Percentiles rank a stretch among this genome's conserved stretches.
Evolutionary conservation across 331 rosid species (phyloP).

Genomic region (Arachis monticola): DNA sequence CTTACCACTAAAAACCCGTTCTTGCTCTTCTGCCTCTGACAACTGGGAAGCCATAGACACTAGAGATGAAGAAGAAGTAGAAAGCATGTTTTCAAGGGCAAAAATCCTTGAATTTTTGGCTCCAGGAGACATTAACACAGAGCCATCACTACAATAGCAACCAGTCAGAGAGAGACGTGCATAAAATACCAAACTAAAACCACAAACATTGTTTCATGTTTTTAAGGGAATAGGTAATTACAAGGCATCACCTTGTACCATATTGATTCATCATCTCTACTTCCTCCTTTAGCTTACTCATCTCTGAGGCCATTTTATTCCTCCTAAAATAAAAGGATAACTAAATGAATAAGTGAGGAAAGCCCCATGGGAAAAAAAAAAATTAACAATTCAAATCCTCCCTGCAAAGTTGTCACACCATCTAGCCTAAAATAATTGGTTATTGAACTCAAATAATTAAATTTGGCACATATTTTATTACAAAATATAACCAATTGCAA

Average conservation of each 20-base stretch:
- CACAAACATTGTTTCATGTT: slow-evolving; percentile 1
- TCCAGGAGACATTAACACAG: slow-evolving; percentile 73
- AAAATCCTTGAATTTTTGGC: slow-evolving; percentile 83
- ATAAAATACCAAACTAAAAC: slow-evolving; percentile 19
- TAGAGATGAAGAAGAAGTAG: slow-evolving; percentile 74
- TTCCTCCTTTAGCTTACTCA: slow-evolving; percentile 71
- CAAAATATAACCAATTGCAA: background rate
- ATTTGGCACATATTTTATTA: background rate
- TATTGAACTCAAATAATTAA: slow-evolving; percentile 9
- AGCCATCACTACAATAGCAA: slow-evolving; percentile 55
- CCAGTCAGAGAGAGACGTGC: slow-evolving; percentile 20
- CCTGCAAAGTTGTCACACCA: slow-evolving; percentile 5
- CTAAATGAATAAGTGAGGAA: slow-evolving; percentile 14
- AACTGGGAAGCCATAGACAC: slow-evolving; percentile 93
- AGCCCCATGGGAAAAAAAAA: background rate
- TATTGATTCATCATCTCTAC: slow-evolving; percentile 49
- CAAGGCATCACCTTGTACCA: slow-evolving; percentile 53
- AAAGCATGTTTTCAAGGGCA: slow-evolving; percentile 91
- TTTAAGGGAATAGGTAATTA: slow-evolving; percentile 5
- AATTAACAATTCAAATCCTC: background rate
- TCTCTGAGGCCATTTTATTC: slow-evolving; percentile 83
- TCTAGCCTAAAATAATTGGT: slow-evolving; percentile 17
- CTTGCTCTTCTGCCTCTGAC: slow-evolving; percentile 93
- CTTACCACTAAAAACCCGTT: slow-evolving; percentile 73
- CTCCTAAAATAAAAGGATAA: slow-evolving; percentile 61